Percentiles rank a stretch among this genome's conserved stretches.
phyloP scores from a whole-genome alignment of 306 rosid species.

The Dryas drummondii region DNA sequence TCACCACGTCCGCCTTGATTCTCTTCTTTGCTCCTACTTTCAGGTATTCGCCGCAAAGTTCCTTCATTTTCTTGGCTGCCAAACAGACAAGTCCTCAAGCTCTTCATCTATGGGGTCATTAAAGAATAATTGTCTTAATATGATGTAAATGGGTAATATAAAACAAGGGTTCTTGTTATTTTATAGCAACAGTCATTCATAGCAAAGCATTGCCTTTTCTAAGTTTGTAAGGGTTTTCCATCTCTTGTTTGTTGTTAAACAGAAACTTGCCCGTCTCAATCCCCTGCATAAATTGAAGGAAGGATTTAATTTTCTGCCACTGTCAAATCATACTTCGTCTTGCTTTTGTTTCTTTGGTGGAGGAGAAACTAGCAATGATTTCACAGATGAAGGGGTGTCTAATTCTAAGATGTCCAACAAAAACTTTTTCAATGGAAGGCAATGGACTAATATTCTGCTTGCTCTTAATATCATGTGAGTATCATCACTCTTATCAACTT shows the following conservation, averaged over 20 bases:
- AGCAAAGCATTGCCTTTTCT: not conserved
- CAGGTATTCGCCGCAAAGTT: constrained; percentile 37
- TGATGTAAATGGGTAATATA: not conserved
- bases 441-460: constrained; percentile 78
- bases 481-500: constrained; percentile 20
- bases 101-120: not conserved
- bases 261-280: constrained; percentile 44
- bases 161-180: constrained; percentile 6
- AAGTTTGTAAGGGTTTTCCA: not conserved
- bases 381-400: constrained; percentile 40
- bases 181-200: not conserved
- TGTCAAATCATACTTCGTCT: constrained; percentile 41
- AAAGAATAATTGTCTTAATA: not conserved
- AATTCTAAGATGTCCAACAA: constrained; percentile 36
- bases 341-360: constrained; percentile 56
- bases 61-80: not conserved
- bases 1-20: constrained; percentile 38
- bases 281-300: constrained; percentile 36
- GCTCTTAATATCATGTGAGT: constrained; percentile 79
- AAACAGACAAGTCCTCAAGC: too few relatives aligned
- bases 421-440: constrained; percentile 49
- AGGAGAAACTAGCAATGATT: constrained; percentile 43
- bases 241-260: constrained; percentile 20
- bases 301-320: constrained; percentile 30
- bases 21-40: constrained; percentile 47